Evolutionary conservation across 768 basidiomycete genomes (phyloP).

Genomic region (Mycena vulgaris): DNA sequence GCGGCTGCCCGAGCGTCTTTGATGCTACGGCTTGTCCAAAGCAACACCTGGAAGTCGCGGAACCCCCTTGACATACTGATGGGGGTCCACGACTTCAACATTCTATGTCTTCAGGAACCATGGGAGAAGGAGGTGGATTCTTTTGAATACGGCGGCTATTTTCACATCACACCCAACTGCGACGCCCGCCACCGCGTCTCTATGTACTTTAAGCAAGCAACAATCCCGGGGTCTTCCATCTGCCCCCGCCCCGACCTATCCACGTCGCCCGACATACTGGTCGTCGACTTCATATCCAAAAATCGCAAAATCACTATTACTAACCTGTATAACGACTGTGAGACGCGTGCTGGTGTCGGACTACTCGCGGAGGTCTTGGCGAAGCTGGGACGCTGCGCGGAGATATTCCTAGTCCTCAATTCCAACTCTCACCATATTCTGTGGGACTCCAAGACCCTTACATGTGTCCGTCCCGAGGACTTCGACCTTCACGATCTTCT

Average conservation of each 20-base stretch:
- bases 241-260: constrained; percentile 10
- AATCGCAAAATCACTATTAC: not conserved
- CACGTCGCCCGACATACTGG: not conserved
- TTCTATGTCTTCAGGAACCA: constrained; percentile 2
- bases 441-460: not conserved
- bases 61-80: constrained; percentile 5
- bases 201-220: not conserved
- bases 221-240: not conserved
- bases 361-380: not conserved
- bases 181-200: constrained; percentile 1
- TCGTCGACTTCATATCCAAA: not conserved
- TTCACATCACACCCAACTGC: not conserved
- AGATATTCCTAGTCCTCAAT: not conserved
- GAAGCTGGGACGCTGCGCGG: not conserved
- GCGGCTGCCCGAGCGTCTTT: constrained; percentile 13
- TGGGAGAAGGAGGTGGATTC: not conserved
- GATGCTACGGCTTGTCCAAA: not conserved
- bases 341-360: not conserved
- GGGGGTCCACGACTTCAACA: not conserved
- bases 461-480: not conserved
- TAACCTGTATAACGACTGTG: constrained; percentile 2
- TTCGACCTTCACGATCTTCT: constrained; percentile 2
- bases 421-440: not conserved
- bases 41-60: constrained; percentile 4
- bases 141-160: not conserved